Evolutionary conservation across 192 early-diverging fungal species (phyloP).

Genomic region (Coemansia sp.): DNA sequence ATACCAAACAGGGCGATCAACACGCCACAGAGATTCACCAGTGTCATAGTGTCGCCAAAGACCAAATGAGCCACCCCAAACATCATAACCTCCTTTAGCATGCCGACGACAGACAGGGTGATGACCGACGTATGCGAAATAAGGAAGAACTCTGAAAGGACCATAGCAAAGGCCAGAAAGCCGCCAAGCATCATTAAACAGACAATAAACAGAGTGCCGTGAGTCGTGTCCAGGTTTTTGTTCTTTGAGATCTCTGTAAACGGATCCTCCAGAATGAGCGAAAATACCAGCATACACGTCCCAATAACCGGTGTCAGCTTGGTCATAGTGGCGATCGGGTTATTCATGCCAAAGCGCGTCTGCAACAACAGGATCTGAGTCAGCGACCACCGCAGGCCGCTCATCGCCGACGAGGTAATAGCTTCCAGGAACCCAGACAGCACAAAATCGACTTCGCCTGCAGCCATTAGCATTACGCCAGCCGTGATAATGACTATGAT

Average conservation of each 20-base stretch:
- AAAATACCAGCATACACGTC: slow-evolving; percentile 61
- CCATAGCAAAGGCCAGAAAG: slow-evolving; percentile 82
- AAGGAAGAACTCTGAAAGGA: slow-evolving; percentile 79
- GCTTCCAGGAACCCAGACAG: slow-evolving; percentile 72
- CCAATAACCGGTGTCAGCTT: slow-evolving; percentile 82
- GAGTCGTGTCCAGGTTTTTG: slow-evolving; percentile 25
- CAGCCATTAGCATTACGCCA: slow-evolving; percentile 87
- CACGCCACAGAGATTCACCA: slow-evolving; percentile 73
- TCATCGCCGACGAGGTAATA: slow-evolving; percentile 73
- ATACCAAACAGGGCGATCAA: slow-evolving; percentile 83
- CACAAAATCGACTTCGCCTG: slow-evolving; percentile 78
- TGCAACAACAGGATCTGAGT: slow-evolving; percentile 81
- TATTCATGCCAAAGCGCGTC: slow-evolving; percentile 75
- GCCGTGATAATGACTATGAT: slow-evolving; percentile 77
- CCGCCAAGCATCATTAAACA: slow-evolving; percentile 72
- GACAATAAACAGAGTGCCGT: slow-evolving; percentile 14
- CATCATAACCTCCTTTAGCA: slow-evolving; percentile 84
- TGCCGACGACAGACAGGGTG: slow-evolving; percentile 86
- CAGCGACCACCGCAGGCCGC: slow-evolving; percentile 89
- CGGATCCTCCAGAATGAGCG: slow-evolving; percentile 63
- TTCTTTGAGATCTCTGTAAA: slow-evolving; percentile 31
- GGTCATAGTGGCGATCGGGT: slow-evolving; percentile 83
- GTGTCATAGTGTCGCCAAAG: slow-evolving; percentile 81
- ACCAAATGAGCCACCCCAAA: slow-evolving; percentile 68
- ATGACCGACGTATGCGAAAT: slow-evolving; percentile 83